Percentiles rank a stretch among this genome's conserved stretches.
These are phyloP conservation scores for Panicum miliaceum DNA, from an alignment of 176 grass and related monocot genomes.

Conservation along the genomic window DNA sequence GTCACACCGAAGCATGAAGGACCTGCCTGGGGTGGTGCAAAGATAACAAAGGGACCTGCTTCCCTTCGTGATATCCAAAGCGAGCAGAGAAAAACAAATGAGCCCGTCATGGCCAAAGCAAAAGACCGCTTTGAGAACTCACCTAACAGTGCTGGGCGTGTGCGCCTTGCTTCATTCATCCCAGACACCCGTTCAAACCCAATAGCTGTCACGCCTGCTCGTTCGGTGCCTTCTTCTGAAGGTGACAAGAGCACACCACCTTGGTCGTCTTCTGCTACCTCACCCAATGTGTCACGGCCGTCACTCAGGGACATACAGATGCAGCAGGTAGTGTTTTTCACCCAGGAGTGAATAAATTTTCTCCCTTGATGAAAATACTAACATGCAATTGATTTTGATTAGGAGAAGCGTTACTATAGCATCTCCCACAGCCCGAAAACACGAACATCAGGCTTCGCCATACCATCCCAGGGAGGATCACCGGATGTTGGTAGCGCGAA, in stretches of 20 bases:
- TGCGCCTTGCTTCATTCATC: slow-evolving; percentile 77
- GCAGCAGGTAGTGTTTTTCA: slow-evolving; percentile 71
- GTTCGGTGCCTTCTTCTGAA: slow-evolving; percentile 53
- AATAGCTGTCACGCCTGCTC: slow-evolving; percentile 56
- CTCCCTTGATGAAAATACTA: background rate
- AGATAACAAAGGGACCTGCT: slow-evolving; percentile 66
- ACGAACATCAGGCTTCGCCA: slow-evolving; percentile 69
- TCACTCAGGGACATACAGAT: slow-evolving; percentile 97
- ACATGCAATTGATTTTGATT: slow-evolving; percentile 11
- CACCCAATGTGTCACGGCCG: slow-evolving; percentile 65
- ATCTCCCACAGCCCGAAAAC: slow-evolving; percentile 82
- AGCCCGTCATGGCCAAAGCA: slow-evolving; percentile 39
- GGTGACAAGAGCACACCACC: slow-evolving; percentile 79
- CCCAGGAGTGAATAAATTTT: background rate
- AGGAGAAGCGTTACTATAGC: slow-evolving; percentile 76
- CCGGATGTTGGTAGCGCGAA: slow-evolving; percentile 58
- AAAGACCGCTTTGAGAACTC: slow-evolving; percentile 54
- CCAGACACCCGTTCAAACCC: slow-evolving; percentile 58
- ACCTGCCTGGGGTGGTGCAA: slow-evolving; percentile 92
- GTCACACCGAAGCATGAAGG: slow-evolving; percentile 73
- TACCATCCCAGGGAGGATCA: slow-evolving; percentile 49
- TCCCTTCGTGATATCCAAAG: slow-evolving; percentile 92
- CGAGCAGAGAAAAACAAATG: slow-evolving; percentile 78
- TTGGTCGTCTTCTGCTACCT: slow-evolving; percentile 79
- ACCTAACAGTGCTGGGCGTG: slow-evolving; percentile 47